These are phyloP conservation scores for Coemansia sp. DNA, from an alignment of 192 early-diverging fungal species.

Conservation along the genomic window DNA sequence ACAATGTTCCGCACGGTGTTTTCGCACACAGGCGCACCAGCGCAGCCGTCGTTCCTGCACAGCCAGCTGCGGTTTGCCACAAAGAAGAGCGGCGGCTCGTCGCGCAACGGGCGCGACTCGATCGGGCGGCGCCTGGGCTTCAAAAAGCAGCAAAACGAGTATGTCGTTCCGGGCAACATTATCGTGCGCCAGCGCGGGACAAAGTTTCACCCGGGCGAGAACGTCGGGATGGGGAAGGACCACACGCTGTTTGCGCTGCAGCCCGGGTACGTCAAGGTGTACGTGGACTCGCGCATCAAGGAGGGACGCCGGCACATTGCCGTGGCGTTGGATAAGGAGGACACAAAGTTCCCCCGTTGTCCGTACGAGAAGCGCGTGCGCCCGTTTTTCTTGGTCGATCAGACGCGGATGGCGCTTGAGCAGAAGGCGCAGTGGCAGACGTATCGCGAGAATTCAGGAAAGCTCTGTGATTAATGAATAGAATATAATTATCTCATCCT, in stretches of 20 bases:
- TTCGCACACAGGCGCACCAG: too few relatives aligned
- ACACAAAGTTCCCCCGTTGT: slow-evolving; percentile 58
- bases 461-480: too few relatives aligned
- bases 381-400: slow-evolving; percentile 67
- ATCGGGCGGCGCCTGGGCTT: slow-evolving; percentile 74
- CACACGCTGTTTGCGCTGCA: slow-evolving; percentile 72
- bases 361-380: slow-evolving; percentile 63
- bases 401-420: slow-evolving; percentile 17
- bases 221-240: slow-evolving; percentile 78
- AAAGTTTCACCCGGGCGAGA: slow-evolving; percentile 74
- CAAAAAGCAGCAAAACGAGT: slow-evolving; percentile 67
- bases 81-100: slow-evolving; percentile 75
- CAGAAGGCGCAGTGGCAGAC: slow-evolving; percentile 35
- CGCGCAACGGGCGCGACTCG: slow-evolving; percentile 77
- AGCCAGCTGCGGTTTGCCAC: slow-evolving; percentile 72
- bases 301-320: slow-evolving; percentile 66
- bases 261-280: slow-evolving; percentile 74
- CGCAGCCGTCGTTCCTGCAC: slow-evolving; percentile 1
- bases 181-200: slow-evolving; percentile 80
- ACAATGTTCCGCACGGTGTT: slow-evolving; percentile 32
- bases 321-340: slow-evolving; percentile 61
- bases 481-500: too few relatives aligned
- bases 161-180: slow-evolving; percentile 74
- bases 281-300: slow-evolving; percentile 61
- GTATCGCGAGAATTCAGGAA: slow-evolving; percentile 28